These are phyloP conservation scores for Boehmeria nivea DNA, from an alignment of 306 rosid species.

Conservation along the genomic window DNA sequence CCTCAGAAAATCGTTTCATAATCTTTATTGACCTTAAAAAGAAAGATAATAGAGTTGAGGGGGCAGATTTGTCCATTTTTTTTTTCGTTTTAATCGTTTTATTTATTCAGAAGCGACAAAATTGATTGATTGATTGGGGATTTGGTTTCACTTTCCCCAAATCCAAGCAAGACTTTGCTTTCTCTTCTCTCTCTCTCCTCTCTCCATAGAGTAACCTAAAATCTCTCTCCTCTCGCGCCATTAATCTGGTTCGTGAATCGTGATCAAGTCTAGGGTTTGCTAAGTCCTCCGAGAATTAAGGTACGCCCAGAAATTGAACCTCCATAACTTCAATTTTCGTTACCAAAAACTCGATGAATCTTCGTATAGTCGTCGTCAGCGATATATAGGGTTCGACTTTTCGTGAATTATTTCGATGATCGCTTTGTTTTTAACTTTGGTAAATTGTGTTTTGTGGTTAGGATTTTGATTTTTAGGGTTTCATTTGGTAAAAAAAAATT, in stretches of 20 bases:
- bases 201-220: no score
- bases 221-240: background rate
- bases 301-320: background rate
- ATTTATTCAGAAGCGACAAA: no score
- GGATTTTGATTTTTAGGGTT: background rate
- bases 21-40: no score
- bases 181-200: background rate
- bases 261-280: constrained; percentile 18
- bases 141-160: background rate
- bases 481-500: no score
- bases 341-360: background rate
- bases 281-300: constrained; percentile 13
- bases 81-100: no score
- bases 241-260: background rate
- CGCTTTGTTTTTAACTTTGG: background rate
- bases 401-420: background rate
- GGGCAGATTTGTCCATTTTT: no score
- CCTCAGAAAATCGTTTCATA: no score
- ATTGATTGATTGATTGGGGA: background rate
- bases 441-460: background rate
- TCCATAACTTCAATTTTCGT: background rate
- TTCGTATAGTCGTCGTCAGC: background rate
- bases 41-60: no score
- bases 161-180: background rate
- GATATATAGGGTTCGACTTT: constrained; percentile 23